A percentile compares a stretch with the other conserved stretches of the same genome.
These are phyloP conservation scores for Powellomyces hirtus DNA, from an alignment of 192 early-diverging fungal genomes.

Conservation along the genomic window DNA sequence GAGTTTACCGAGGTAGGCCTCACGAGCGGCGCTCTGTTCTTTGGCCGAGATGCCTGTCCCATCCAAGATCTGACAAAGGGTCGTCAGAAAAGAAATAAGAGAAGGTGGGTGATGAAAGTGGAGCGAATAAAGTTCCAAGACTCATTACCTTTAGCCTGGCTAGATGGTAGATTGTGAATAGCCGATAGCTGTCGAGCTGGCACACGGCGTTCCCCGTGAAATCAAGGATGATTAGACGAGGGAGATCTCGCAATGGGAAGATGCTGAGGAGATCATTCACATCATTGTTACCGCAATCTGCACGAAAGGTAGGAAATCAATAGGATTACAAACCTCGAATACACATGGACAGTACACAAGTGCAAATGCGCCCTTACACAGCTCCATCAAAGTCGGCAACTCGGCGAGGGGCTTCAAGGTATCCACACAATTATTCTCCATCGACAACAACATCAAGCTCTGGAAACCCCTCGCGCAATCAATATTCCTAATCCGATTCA, in stretches of 20 bases:
- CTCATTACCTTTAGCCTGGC: conserved; percentile 41
- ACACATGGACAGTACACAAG: neutral
- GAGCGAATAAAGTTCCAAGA: neutral
- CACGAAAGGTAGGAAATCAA: no score
- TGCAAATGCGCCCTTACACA: conserved; percentile 41
- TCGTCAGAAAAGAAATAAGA: no score
- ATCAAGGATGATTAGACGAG: conserved; percentile 57
- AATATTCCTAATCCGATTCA: conserved; percentile 48
- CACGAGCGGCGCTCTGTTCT: conserved; percentile 50
- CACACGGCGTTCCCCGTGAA: conserved; percentile 60
- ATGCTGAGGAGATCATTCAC: conserved; percentile 52
- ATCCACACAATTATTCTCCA: conserved; percentile 53
- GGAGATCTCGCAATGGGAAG: conserved; percentile 59
- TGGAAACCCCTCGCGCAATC: conserved; percentile 41
- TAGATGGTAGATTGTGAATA: conserved; percentile 61
- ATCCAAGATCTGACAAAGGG: conserved; percentile 62
- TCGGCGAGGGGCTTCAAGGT: conserved; percentile 48
- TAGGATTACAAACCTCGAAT: neutral
- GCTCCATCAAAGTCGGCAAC: conserved; percentile 52
- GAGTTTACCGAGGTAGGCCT: conserved; percentile 57
- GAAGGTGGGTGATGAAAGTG: no score
- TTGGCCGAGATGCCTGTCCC: conserved; percentile 52
- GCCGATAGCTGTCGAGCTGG: conserved; percentile 46
- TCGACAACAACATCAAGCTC: conserved; percentile 46
- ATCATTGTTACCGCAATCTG: conserved; percentile 58